phyloP scores from a whole-genome alignment of 345 rosid species.

The Sisymbrium altissimum region DNA sequence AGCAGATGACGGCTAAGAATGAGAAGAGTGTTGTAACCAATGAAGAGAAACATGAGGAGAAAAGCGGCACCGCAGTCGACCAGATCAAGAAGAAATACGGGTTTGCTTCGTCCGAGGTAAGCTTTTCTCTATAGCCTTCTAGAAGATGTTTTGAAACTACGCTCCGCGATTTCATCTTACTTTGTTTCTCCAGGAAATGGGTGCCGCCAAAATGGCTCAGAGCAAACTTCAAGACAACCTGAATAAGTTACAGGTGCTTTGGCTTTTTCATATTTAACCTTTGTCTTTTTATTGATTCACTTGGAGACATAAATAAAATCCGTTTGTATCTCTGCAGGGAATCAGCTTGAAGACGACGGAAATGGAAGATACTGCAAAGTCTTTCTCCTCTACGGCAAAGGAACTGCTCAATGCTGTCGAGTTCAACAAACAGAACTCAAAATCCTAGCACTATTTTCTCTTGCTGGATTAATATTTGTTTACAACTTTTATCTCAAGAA shows the following conservation, averaged over 20 bases:
- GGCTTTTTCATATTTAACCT: background rate
- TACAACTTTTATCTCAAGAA: background rate
- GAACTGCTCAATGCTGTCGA: constrained; percentile 61
- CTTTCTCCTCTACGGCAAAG: constrained; percentile 84
- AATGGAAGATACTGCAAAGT: constrained; percentile 76
- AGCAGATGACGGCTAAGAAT: constrained; percentile 62
- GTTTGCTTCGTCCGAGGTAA: constrained; percentile 60
- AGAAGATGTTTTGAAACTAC: background rate
- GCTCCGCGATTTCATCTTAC: background rate
- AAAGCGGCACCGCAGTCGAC: constrained; percentile 50
- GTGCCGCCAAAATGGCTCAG: constrained; percentile 72
- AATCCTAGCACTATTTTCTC: background rate
- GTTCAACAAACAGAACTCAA: constrained; percentile 46
- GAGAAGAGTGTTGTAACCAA: constrained; percentile 48
- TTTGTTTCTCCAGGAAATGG: constrained; percentile 50
- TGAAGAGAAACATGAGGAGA: constrained; percentile 63
- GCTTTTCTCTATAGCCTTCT: constrained; percentile 13
- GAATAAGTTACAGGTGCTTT: constrained; percentile 64
- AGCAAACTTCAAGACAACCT: constrained; percentile 77
- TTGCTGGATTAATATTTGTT: background rate
- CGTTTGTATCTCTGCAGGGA: constrained; percentile 46
- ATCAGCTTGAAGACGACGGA: constrained; percentile 64
- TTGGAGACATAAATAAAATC: background rate
- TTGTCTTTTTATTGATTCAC: background rate
- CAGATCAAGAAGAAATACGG: constrained; percentile 93